Evolutionary conservation across 1,139 yeast species (phyloP).

Genomic region (Zygoascus meyerae): DNA sequence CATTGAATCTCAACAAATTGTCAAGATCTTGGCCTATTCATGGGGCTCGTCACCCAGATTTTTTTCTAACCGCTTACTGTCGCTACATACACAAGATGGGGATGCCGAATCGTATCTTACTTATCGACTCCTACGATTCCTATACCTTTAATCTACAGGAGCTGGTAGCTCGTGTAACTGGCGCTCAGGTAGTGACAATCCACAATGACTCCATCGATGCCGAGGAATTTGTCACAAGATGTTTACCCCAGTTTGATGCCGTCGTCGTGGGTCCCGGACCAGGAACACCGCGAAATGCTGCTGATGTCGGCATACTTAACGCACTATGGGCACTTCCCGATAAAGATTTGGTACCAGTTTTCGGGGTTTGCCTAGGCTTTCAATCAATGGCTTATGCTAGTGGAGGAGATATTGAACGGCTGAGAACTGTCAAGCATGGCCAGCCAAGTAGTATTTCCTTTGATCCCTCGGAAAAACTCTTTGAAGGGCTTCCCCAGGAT

Average conservation of each 20-base stretch:
- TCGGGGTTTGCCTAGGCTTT: conserved; percentile 92
- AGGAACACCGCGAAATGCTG: conserved; percentile 64
- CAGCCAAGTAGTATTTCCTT: conserved; percentile 57
- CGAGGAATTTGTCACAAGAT: conserved; percentile 36
- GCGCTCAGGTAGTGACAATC: conserved; percentile 55
- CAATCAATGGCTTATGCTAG: conserved; percentile 70
- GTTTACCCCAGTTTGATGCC: conserved; percentile 55
- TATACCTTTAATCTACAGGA: conserved; percentile 77
- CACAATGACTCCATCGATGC: conserved; percentile 62
- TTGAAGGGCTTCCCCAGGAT: conserved; percentile 35
- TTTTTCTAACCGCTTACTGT: too few species aligned
- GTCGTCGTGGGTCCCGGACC: conserved; percentile 96
- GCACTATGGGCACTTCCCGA: conserved; percentile 38
- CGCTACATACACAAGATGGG: too few species aligned
- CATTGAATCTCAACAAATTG: too few species aligned
- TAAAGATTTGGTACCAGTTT: conserved; percentile 49
- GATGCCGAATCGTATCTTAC: conserved; percentile 54
- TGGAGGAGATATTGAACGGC: conserved; percentile 52
- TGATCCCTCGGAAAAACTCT: conserved; percentile 37
- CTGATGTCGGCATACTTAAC: conserved; percentile 74
- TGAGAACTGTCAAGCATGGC: conserved; percentile 73
- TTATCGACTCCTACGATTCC: conserved; percentile 92
- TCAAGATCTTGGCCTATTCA: too few species aligned
- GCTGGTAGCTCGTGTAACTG: conserved; percentile 52
- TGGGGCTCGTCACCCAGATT: too few species aligned